Evolutionary conservation across 805 yeast species (phyloP), one percentile per base, ranked within the genome.

Genomic region (Metschnikowia kofuensis): DNA sequence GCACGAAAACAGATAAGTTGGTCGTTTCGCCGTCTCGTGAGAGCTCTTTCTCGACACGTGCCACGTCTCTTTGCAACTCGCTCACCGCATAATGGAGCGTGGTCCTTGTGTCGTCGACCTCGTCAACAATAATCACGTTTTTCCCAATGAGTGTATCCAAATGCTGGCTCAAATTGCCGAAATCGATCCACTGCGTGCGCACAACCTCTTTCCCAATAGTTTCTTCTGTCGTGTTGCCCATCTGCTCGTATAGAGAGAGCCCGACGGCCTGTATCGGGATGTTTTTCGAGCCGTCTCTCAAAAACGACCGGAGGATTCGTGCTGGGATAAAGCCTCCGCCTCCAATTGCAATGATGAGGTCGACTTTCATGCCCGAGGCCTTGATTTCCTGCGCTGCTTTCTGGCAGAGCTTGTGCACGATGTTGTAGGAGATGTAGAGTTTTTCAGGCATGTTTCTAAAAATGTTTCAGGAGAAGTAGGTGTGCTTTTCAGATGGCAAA

Each of bases 101-200:
- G 39, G 91, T 86, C 74, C 95, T 79, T 27, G 95, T 87, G 64
- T 87, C 95, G 66, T 87, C 95, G 40, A 87, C 95, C 66, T 87
- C 95, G 63, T 87, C 95, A 41, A 87, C 87, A 50, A 87, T 82
- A 61, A 87, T 69, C 26, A 87, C 78, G 60, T 79, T 84, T 66
- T 85, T 87, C 46, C 87, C 88, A 38, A 83, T 80, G 49, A 87
- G 69, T 53, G 78, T 77, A 48, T 79, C 66, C 47, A 82, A 79
- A 49, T 87, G 78, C 58, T 83, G 85, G 47, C 77, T 69, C 50
- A 56, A 54, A 40, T 52, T 54, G 35, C 60, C 58, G 63, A 86
- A 87, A 63, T 87, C 90, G 51, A 87, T 81, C 95, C 95, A 87
- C 67, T 87, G 95, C 39, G 89, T 83, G 69, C 94, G 79, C 40